Base-by-base conservation (phyloP, 129 eudicot genomes). In the Scalesia atractyloides region DNA sequence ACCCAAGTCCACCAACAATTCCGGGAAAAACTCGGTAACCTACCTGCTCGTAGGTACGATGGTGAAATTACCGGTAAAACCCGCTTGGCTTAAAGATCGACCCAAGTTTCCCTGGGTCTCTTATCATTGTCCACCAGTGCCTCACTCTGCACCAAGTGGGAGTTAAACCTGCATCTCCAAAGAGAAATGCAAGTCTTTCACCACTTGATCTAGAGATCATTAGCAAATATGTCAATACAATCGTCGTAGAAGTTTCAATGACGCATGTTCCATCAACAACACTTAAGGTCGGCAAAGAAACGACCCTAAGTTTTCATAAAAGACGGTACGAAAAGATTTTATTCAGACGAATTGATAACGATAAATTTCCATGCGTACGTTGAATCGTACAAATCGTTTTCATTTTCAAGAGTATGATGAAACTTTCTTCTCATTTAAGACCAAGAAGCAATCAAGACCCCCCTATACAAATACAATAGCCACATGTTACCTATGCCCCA, bases 361-460 rank as follows among this genome's bases (percentile, higher is more conserved):
- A 59, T 24, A 26, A 59, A 1, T 24, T 58, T 59, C 64, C 26
- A 26, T 5, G 13, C 9, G n/a, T 22, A 24, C 0, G 4, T 17
- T 14, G 4, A 61, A 61, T 33, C 4, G 5, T 3, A 33, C 46
- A 18, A 30, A 61, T 61, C 19, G 44, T 30, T 30, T 13, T 33
- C 18, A 14, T 30, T 30, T 30, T 61, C 18, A 5, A 13, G 44
- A 15, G 19, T 14, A 30, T 61, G 5, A 61, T 15, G 12, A 61
- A 61, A 61, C 0, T 61, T 67, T 67, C 72, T 46, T 49, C 30
- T 7, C 16, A 64, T 9, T 51, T 50, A 33, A 10, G 17, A 73
- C 34, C 22, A n/a, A 51, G 14, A 64, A 43, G 17, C 19, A 64
- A 74, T 64, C 66, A 52, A 53, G 36, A 36, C 33, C n/a, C 30